Evolutionary conservation across 164 flowering plant species (phyloP), one percentile per base, ranked within the genome.

Genomic region (Magnolia officinalis): DNA sequence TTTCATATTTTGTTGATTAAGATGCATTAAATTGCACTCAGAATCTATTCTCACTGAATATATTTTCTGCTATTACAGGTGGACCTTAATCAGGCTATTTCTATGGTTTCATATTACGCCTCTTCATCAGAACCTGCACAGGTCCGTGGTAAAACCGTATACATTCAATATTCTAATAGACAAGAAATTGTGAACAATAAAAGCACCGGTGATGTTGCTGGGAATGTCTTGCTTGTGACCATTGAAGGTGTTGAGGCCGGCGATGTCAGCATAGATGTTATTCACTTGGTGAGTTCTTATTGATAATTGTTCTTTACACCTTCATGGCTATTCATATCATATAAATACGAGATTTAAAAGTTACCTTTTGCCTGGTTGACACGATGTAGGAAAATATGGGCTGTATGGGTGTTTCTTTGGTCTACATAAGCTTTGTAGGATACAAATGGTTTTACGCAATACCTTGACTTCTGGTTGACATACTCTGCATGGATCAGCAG

Each of bases 191-290:
- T 94, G 63, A 90, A 94, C 85, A 94, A 91, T 82, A 91, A 89
- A 80, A 87, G 91, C 82, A 85, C 94, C 8, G 94, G 93, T 20
- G 98, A 94, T 84, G 83, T 84, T 81, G 92, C 95, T 70, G 95
- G 98, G 68, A 94, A 94, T 85, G 98, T 94, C 31, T 82, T 94
- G 81, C 81, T 94, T 76, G 98, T 94, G 16, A 94, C 94, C 10
- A 92, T 94, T 37, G 98, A 91, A 83, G 97, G 97, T 76, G 97
- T 89, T 45, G 94, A 92, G 82, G 95, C 97, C 67, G 90, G 90
- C 0, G 93, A 92, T 82, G 96, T 94, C 83, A 91, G 95, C 89
- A 94, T 92, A 26, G 98, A 94, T 76, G 93, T 90, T 51, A 88
- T 94, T 82, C 98, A 94, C 80, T 82, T 94, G 92, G 98, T 94